Conservation (phyloP, 768 basidiomycete genomes). For the Naganishia friedmannii region DNA sequence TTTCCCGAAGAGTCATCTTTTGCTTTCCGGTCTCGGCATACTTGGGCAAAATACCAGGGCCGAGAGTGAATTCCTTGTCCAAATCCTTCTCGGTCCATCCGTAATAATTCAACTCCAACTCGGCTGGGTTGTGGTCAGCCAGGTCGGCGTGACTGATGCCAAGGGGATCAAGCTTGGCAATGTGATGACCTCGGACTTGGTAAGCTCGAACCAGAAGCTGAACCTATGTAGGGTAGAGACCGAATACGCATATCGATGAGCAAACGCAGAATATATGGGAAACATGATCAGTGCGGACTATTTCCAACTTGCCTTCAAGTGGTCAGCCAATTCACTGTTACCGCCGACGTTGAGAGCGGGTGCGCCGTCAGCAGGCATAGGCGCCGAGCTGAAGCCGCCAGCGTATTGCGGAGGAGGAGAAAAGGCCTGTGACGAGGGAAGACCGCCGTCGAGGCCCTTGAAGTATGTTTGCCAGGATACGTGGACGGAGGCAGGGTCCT, state of each 20-base stretch:
- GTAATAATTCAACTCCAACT: conserved; percentile 89
- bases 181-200: conserved; percentile 96
- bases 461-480: conserved; percentile 94
- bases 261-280: no score
- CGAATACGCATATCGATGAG: background rate
- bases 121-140: conserved; percentile 71
- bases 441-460: conserved; percentile 81
- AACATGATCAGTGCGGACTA: no score
- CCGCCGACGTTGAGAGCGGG: conserved; percentile 66
- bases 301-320: conserved; percentile 70
- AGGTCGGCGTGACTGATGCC: conserved; percentile 89
- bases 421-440: conserved; percentile 68
- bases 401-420: conserved; percentile 69
- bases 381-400: conserved; percentile 52
- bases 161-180: conserved; percentile 92
- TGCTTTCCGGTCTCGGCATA: conserved; percentile 82
- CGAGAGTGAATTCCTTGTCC: conserved; percentile 88
- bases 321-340: conserved; percentile 77
- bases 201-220: conserved; percentile 97
- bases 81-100: conserved; percentile 92
- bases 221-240: conserved; percentile 58
- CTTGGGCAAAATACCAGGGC: conserved; percentile 92
- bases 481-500: conserved; percentile 89
- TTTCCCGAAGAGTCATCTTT: conserved; percentile 84
- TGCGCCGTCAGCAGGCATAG: conserved; percentile 70